Evolutionary conservation across 805 yeast species (phyloP).

Genomic region (Dipodascus geniculatus): DNA sequence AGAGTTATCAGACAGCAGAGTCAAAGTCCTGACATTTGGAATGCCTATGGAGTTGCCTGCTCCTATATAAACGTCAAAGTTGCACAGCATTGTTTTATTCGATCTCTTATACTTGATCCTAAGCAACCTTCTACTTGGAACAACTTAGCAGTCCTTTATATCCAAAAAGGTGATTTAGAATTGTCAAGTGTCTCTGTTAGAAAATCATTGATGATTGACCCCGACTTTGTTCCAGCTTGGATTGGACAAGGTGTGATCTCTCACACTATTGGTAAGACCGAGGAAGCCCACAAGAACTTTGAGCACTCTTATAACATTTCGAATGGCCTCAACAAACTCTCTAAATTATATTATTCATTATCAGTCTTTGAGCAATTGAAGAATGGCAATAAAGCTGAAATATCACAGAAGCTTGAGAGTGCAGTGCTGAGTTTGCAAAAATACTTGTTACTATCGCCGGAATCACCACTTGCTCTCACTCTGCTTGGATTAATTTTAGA

Average conservation of each 20-base stretch:
- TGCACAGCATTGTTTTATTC: slow-evolving; percentile 87
- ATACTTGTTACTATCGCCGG: slow-evolving; percentile 38
- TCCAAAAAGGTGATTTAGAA: slow-evolving; percentile 53
- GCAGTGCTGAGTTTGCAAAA: slow-evolving; percentile 33
- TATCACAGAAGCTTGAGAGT: slow-evolving; percentile 12
- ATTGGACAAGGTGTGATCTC: slow-evolving; percentile 64
- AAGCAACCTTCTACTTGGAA: slow-evolving; percentile 65
- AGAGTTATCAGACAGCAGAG: slow-evolving; percentile 63
- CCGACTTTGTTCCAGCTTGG: slow-evolving; percentile 71
- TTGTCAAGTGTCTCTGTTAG: slow-evolving; percentile 63
- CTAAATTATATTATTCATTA: slow-evolving; percentile 63
- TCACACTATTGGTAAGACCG: slow-evolving; percentile 20
- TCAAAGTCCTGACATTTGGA: slow-evolving; percentile 66
- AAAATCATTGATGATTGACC: slow-evolving; percentile 71
- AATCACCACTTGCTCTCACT: slow-evolving; percentile 17
- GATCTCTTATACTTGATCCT: slow-evolving; percentile 60
- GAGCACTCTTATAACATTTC: slow-evolving; percentile 74
- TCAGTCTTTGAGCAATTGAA: slow-evolving; percentile 37
- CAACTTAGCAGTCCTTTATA: slow-evolving; percentile 66
- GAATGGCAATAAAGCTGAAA: slow-evolving; percentile 12
- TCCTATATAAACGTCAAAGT: slow-evolving; percentile 52
- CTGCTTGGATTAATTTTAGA: slow-evolving; percentile 36
- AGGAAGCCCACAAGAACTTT: slow-evolving; percentile 46
- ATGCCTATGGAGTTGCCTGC: slow-evolving; percentile 68
- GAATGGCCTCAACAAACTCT: slow-evolving; percentile 56